Conservation (phyloP, 805 yeast genomes). For the Yamadazyma kitorensis region DNA sequence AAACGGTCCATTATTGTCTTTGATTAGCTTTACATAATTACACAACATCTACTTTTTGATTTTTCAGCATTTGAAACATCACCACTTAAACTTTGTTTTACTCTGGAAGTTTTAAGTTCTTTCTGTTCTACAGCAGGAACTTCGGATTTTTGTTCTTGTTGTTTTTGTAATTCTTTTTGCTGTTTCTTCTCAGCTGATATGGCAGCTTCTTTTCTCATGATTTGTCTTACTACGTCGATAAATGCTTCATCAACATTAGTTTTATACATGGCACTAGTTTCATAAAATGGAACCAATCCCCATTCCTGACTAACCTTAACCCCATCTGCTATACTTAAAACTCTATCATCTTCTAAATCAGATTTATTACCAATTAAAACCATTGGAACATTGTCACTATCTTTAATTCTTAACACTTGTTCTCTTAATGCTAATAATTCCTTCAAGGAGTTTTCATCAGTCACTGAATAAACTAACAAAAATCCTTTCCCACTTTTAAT, state of each 20-base stretch:
- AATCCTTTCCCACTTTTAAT: constrained; percentile 84
- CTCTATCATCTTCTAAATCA: constrained; percentile 73
- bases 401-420: constrained; percentile 83
- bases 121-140: constrained; percentile 8
- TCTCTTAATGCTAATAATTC: constrained; percentile 78
- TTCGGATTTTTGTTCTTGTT: constrained; percentile 19
- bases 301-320: constrained; percentile 77
- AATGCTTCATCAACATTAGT: constrained; percentile 91
- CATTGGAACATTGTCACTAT: constrained; percentile 75
- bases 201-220: constrained; percentile 69
- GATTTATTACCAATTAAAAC: constrained; percentile 90
- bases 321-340: constrained; percentile 78
- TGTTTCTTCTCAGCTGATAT: constrained; percentile 44
- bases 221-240: constrained; percentile 83
- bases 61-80: constrained; percentile 11
- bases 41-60: constrained; percentile 27
- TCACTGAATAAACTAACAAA: constrained; percentile 55
- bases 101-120: constrained; percentile 9
- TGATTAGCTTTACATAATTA: constrained; percentile 25
- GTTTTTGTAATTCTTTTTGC: constrained; percentile 40
- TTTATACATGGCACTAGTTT: constrained; percentile 87
- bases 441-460: constrained; percentile 63
- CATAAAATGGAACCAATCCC: constrained; percentile 90
- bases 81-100: constrained; percentile 14
- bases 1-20: too few species aligned